Percentiles rank a stretch among this genome's conserved stretches.
These are phyloP conservation scores for Mollisiaceae sp. DNA, from an alignment of 2,329 filamentous ascomycete genomes.

Conservation along the genomic window DNA sequence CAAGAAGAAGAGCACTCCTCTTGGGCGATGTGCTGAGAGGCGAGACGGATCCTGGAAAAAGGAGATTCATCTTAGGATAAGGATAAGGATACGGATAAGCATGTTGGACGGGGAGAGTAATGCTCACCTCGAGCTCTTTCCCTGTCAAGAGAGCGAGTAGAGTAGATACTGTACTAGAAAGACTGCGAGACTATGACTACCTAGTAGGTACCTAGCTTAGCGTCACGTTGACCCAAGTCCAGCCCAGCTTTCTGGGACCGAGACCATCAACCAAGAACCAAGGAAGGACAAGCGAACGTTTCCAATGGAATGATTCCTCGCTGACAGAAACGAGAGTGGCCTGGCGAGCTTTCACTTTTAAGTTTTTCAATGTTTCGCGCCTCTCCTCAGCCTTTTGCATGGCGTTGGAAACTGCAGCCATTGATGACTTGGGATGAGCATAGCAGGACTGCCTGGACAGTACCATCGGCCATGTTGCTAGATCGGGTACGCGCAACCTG, in stretches of 20 bases:
- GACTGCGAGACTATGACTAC: not conserved
- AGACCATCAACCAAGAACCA: not conserved
- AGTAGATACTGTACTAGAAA: too few species aligned
- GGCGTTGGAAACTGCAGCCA: not conserved
- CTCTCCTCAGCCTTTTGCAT: not conserved
- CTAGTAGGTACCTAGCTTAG: too few species aligned
- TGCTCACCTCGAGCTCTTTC: not conserved
- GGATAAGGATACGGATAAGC: not conserved
- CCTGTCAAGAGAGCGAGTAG: not conserved
- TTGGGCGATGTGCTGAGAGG: not conserved
- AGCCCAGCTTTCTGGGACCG: constrained; percentile 2
- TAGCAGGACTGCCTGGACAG: not conserved
- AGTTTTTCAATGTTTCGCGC: not conserved
- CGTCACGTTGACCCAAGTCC: not conserved
- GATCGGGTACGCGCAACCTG: not conserved
- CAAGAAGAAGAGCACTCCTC: not conserved
- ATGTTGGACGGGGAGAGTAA: not conserved
- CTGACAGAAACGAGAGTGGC: too few species aligned
- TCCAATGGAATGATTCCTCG: too few species aligned
- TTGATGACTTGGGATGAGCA: not conserved
- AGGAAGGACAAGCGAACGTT: too few species aligned
- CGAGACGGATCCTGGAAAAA: not conserved
- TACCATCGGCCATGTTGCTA: not conserved
- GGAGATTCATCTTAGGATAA: constrained; percentile 3
- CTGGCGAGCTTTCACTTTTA: too few species aligned